Evolutionary conservation across 208 protist genomes (phyloP).

Genomic region (Acanthamoeba healyi): DNA sequence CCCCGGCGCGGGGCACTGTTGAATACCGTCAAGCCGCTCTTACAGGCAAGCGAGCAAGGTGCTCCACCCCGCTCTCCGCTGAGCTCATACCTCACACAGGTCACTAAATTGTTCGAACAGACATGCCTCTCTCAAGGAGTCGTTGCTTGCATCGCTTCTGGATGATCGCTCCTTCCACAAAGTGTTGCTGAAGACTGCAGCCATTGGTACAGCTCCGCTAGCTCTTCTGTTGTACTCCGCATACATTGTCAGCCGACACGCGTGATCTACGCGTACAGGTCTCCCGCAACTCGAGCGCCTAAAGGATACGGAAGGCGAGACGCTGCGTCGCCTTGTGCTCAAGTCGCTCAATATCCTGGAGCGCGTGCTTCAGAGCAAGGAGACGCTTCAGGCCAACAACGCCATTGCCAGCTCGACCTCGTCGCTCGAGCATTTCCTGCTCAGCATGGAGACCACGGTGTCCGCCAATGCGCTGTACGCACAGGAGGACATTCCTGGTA

Average conservation of each 20-base stretch:
- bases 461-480: background rate
- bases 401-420: background rate
- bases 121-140: background rate
- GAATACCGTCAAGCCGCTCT: background rate
- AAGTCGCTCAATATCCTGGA: conserved; percentile 37
- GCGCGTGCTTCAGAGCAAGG: conserved; percentile 40
- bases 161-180: conserved; percentile 55
- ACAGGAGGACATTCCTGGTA: background rate
- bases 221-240: background rate
- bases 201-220: background rate
- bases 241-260: no score
- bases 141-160: background rate
- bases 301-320: background rate
- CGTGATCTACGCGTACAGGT: no score
- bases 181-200: conserved; percentile 29
- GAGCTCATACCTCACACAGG: no score
- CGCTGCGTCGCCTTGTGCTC: background rate
- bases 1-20: background rate
- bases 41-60: background rate
- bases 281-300: background rate
- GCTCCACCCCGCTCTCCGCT: no score
- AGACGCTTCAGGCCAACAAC: background rate
- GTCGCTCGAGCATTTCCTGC: conserved; percentile 26
- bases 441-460: background rate
- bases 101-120: background rate